Evolutionary conservation across 2,329 filamentous ascomycete species (phyloP).

Genomic region (Chaetothyriales sp.): DNA sequence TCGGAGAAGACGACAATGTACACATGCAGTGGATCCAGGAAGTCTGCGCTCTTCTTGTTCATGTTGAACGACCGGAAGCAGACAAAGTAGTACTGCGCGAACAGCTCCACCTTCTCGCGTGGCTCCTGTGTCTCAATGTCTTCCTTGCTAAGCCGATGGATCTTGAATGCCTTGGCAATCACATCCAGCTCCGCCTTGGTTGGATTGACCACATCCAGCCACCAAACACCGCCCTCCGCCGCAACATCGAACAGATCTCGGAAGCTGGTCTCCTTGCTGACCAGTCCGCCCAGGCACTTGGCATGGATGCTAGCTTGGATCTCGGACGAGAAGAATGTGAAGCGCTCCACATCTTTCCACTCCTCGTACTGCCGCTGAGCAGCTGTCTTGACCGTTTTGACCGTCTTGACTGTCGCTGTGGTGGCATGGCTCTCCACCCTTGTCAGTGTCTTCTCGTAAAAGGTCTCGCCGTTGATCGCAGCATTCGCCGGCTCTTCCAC

Average conservation of each 20-base stretch:
- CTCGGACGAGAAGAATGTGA: conserved; percentile 93
- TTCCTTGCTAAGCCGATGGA: conserved; percentile 89
- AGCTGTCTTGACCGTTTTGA: not conserved
- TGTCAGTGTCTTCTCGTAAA: conserved; percentile 15
- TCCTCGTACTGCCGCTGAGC: not conserved
- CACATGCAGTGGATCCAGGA: conserved; percentile 87
- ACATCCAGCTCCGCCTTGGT: conserved; percentile 75
- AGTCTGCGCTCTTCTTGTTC: conserved; percentile 62
- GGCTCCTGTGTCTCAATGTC: conserved; percentile 92
- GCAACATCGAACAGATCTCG: conserved; percentile 68
- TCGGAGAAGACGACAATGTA: conserved; percentile 96
- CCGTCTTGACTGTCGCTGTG: not conserved
- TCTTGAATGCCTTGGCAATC: conserved; percentile 85
- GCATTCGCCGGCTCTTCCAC: conserved; percentile 25
- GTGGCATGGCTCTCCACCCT: not conserved
- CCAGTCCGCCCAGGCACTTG: conserved; percentile 69
- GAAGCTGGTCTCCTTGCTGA: conserved; percentile 79
- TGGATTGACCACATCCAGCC: conserved; percentile 86
- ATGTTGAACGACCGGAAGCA: conserved; percentile 90
- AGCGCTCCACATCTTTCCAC: conserved; percentile 52
- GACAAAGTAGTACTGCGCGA: conserved; percentile 95
- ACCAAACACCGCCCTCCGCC: conserved; percentile 77
- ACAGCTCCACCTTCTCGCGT: conserved; percentile 95
- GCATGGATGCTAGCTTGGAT: conserved; percentile 89
- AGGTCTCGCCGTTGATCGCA: conserved; percentile 15